phyloP scores from a whole-genome alignment of 768 basidiomycete species.

The Calocybe gangraenosa region DNA sequence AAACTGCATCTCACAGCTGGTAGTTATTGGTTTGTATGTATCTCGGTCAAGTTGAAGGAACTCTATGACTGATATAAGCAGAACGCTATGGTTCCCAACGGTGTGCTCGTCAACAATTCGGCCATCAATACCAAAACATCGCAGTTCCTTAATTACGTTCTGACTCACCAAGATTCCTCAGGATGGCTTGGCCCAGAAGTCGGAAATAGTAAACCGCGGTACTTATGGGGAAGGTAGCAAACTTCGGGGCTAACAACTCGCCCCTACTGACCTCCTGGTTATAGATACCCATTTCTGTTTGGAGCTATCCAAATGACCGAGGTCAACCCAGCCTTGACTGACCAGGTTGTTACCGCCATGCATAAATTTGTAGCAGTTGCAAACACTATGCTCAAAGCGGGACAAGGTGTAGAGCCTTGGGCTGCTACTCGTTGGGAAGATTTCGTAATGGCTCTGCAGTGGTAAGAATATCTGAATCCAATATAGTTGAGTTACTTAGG shows the following conservation, averaged over 20 bases:
- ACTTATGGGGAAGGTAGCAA: constrained; percentile 47
- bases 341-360: constrained; percentile 42
- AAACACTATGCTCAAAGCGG: constrained; percentile 50
- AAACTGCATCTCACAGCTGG: constrained; percentile 33
- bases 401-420: constrained; percentile 52
- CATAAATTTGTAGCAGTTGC: constrained; percentile 51
- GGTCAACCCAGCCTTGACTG: constrained; percentile 36
- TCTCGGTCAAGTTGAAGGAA: neutral
- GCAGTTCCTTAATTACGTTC: constrained; percentile 45
- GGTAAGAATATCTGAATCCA: constrained; percentile 26
- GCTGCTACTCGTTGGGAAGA: constrained; percentile 54
- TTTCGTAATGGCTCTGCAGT: constrained; percentile 52
- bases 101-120: constrained; percentile 40
- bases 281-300: constrained; percentile 54
- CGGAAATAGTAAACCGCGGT: constrained; percentile 47
- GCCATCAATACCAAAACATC: constrained; percentile 44
- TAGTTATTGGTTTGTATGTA: constrained; percentile 55
- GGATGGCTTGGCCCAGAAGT: constrained; percentile 58
- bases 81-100: constrained; percentile 55
- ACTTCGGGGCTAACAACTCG: neutral
- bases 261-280: neutral
- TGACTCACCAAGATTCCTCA: constrained; percentile 46
- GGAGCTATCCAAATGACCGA: constrained; percentile 57
- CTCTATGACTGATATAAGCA: constrained; percentile 13
- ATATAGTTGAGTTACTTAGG: neutral